Evolutionary conservation across 371 early-diverging fungal species (phyloP), one percentile per base, ranked within the genome.

Genomic region (Rhizomucor miehei): DNA sequence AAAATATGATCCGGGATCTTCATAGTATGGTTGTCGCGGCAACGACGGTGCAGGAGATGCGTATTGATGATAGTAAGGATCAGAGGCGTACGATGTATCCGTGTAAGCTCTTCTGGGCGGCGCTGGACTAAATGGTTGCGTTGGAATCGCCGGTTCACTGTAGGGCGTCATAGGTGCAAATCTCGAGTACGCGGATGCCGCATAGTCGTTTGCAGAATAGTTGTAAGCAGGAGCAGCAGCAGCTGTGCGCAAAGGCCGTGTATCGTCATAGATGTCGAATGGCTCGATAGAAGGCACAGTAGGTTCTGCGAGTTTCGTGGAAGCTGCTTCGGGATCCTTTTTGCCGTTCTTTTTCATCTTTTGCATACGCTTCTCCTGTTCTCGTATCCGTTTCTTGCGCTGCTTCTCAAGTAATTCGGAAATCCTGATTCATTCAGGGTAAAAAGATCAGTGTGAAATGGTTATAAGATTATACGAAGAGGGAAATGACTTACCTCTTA

Each of bases 401-500:
- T 74, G 75, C 34, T 69, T 74, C 34, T 67, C 63, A 1, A 74
- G 39, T 1, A 74, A 20, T 43, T 74, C 71, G 16, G 66, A 41
- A 36, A 74, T 74, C 13, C 71, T 71, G 16, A 17, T 14, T 8
- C n/a, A 52, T 16, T 17, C 20, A 21, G 24, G 21, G 20, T 3
- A 51, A 14, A 25, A 38, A 38, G 14, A 38, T 38, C 10, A 14
- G 9, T 38, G 38, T 10, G 38, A n/a, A n/a, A n/a, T n/a, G n/a
- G n/a, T n/a, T n/a, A n/a, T n/a, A n/a, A n/a, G n/a, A n/a, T n/a
- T 14, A 38, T 38, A 38, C 10, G 14, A 14, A 14, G 38, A 38
- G 38, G 38, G 38, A 38, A 10, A 37, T 19, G 20, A 21, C 20
- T 52, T 71, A 79, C 84, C 92, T 71, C 65, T 93, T 94, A 71